These are phyloP conservation scores for Medicago truncatula DNA, from an alignment of 306 rosid genomes.

Conservation along the genomic window MtrunA17r5.0-ANR NC_053045.1:50773501-50774000, in stretches of 20 bases:
- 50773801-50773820: no score
- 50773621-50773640: not conserved
- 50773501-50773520: not conserved
- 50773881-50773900: no score
- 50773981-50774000: not conserved
- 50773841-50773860: no score
- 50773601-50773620: not conserved
- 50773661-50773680: not conserved
- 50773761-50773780: no score
- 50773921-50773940: not conserved
- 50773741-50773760: no score
- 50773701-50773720: not conserved
- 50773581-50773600: not conserved
- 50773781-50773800: no score
- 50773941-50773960: not conserved
- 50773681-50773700: not conserved
- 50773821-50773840: no score
- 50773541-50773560: not conserved
- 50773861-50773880: no score
- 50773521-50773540: not conserved
- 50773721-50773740: no score
- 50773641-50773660: not conserved
- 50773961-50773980: not conserved
- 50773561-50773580: not conserved
- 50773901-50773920: no score